Percentiles rank a stretch among this genome's conserved stretches.
Conservation (phyloP, 2,329 filamentous ascomycete genomes). For the Acephala macrosclerotiorum region DNA sequence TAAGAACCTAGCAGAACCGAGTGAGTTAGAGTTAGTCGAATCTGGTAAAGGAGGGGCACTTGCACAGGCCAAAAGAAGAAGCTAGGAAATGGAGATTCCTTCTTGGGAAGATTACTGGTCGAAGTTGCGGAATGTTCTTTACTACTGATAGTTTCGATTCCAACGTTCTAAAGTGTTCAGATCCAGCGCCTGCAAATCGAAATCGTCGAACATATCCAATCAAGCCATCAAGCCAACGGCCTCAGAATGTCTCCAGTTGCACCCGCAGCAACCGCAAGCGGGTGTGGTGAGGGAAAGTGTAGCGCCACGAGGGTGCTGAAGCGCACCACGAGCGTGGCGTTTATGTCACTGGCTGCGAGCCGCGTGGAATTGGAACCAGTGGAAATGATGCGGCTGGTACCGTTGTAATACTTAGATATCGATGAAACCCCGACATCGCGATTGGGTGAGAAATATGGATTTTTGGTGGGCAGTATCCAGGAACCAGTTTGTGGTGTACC, state of each 20-base stretch:
- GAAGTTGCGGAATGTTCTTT: background rate
- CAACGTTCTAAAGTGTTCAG: background rate
- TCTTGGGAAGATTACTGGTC: background rate
- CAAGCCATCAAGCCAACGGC: background rate
- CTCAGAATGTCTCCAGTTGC: background rate
- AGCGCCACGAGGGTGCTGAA: background rate
- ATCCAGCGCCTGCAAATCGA: background rate
- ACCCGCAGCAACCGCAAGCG: background rate
- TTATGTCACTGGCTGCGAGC: background rate
- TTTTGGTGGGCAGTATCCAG: background rate
- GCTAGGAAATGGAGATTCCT: background rate
- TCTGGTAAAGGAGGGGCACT: background rate
- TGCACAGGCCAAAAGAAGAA: background rate
- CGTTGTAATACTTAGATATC: background rate
- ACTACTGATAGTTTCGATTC: background rate
- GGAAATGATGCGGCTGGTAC: background rate
- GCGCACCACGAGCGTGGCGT: background rate
- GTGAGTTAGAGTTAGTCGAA: background rate
- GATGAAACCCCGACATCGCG: background rate
- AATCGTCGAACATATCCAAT: background rate
- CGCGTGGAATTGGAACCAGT: background rate
- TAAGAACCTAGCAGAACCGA: background rate
- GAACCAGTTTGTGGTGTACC: background rate
- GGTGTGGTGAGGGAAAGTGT: background rate
- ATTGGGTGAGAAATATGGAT: conserved; percentile 3